These are phyloP conservation scores for Colletotrichum spaethianum DNA, from an alignment of 2,329 filamentous ascomycete species.

Conservation along the genomic window DNA sequence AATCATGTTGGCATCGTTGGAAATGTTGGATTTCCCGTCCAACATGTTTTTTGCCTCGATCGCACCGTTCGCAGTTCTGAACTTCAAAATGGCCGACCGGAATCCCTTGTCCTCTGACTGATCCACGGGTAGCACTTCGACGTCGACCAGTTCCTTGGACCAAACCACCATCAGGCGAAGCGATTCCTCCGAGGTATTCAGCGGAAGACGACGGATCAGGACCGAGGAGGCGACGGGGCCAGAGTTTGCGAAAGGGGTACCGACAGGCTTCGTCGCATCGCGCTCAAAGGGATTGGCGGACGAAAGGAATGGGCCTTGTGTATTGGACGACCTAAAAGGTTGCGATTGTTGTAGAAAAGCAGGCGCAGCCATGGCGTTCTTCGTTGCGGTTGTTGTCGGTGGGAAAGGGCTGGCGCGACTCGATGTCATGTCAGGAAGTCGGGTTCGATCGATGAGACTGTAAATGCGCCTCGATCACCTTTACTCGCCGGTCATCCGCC, in stretches of 20 bases:
- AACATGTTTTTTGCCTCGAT: conserved; percentile 70
- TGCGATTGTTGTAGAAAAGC: conserved; percentile 58
- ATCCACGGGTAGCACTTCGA: conserved; percentile 66
- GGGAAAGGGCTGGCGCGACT: conserved; percentile 52
- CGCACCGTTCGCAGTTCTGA: conserved; percentile 67
- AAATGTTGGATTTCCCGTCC: conserved; percentile 67
- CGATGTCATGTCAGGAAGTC: conserved; percentile 43
- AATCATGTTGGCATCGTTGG: conserved; percentile 66
- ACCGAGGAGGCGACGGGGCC: conserved; percentile 57
- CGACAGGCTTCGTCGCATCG: conserved; percentile 58
- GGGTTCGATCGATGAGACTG: conserved; percentile 46
- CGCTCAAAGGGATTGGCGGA: conserved; percentile 55
- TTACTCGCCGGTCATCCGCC: conserved; percentile 50
- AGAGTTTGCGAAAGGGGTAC: conserved; percentile 55
- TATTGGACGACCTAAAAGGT: conserved; percentile 56
- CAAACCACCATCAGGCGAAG: conserved; percentile 72
- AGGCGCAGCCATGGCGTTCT: conserved; percentile 61
- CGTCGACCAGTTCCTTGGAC: conserved; percentile 67
- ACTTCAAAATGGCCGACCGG: conserved; percentile 67
- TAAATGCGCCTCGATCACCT: conserved; percentile 44
- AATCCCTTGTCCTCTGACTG: conserved; percentile 65
- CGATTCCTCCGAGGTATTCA: conserved; percentile 67
- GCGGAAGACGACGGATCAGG: conserved; percentile 68
- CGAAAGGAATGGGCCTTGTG: conserved; percentile 52
- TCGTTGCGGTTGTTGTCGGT: conserved; percentile 46